A percentile compares a stretch with the other conserved stretches of the same genome.
Evolutionary conservation across 2,329 filamentous ascomycete species (phyloP).

Genomic region (Colletotrichum noveboracense): DNA sequence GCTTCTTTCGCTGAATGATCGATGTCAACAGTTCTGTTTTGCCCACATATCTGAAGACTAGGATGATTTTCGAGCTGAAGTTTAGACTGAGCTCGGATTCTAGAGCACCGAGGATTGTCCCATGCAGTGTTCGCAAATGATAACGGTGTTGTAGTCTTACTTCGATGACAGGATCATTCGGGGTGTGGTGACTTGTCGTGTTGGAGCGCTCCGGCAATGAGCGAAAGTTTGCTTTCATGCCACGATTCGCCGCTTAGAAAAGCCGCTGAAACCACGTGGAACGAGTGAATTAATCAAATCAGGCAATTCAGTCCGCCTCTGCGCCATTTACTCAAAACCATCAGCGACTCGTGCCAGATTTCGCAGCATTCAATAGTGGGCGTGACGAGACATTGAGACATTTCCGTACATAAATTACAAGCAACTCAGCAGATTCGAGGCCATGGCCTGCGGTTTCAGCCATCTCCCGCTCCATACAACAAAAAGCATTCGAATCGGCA

Average conservation of each 20-base stretch:
- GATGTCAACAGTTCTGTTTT: too few species aligned
- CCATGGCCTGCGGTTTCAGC: neutral
- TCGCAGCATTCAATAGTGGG: neutral
- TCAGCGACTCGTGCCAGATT: neutral
- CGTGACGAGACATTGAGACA: neutral
- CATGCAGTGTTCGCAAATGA: rapidly evolving
- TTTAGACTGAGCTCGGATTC: too few species aligned
- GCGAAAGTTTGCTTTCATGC: too few species aligned
- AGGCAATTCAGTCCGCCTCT: neutral
- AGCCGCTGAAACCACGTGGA: neutral
- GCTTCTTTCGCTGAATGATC: neutral
- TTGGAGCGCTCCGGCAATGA: too few species aligned
- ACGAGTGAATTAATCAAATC: neutral
- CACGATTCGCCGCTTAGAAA: too few species aligned
- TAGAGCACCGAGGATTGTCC: too few species aligned
- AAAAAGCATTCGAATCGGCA: neutral
- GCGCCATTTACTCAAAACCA: neutral
- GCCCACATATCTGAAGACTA: too few species aligned
- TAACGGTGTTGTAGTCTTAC: too few species aligned
- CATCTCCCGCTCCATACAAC: neutral
- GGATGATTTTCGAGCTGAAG: too few species aligned
- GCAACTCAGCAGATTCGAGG: neutral
- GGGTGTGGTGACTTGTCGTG: too few species aligned
- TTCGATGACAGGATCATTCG: too few species aligned
- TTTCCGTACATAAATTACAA: rapidly evolving